A percentile compares a stretch with the other conserved stretches of the same genome.
phyloP scores from a whole-genome alignment of 192 early-diverging fungal genomes.

The Backusella parvicylindrica region DNA sequence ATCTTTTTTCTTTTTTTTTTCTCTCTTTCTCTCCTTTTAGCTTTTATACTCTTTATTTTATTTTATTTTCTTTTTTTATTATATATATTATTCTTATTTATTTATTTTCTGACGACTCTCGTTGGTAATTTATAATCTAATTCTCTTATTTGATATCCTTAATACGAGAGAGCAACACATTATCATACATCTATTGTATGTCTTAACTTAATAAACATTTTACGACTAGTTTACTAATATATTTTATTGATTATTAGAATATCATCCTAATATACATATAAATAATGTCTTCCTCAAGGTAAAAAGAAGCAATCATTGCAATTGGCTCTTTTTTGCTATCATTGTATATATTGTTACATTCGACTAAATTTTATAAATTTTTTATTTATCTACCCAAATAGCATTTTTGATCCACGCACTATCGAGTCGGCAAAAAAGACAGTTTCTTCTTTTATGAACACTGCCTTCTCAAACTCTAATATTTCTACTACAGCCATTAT shows the following conservation, averaged over 20 bases:
- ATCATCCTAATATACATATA: not conserved
- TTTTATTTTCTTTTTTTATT: not conserved
- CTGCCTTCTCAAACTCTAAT: constrained; percentile 14
- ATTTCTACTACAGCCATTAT: constrained; percentile 25
- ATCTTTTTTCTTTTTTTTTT: not conserved
- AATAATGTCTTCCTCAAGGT: constrained; percentile 14
- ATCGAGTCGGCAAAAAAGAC: constrained; percentile 29
- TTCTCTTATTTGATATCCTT: not conserved
- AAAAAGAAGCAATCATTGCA: not conserved
- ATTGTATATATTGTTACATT: not conserved
- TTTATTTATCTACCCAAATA: not conserved
- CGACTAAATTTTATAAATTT: not conserved
- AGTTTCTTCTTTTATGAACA: constrained; percentile 26
- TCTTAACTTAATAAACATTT: not conserved
- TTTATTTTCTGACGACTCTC: not conserved
- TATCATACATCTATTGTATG: not conserved
- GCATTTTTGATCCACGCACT: constrained; percentile 28
- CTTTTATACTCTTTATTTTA: constrained; percentile 3
- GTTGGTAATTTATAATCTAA: constrained; percentile 1
- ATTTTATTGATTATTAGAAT: not conserved
- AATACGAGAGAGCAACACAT: not conserved
- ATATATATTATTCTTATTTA: not conserved
- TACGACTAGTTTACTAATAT: not conserved
- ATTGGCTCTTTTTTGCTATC: not conserved
- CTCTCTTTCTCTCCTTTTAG: not conserved